Base-by-base conservation (phyloP, 371 early-diverging fungal species). In the Smittium mucronatum region DNA sequence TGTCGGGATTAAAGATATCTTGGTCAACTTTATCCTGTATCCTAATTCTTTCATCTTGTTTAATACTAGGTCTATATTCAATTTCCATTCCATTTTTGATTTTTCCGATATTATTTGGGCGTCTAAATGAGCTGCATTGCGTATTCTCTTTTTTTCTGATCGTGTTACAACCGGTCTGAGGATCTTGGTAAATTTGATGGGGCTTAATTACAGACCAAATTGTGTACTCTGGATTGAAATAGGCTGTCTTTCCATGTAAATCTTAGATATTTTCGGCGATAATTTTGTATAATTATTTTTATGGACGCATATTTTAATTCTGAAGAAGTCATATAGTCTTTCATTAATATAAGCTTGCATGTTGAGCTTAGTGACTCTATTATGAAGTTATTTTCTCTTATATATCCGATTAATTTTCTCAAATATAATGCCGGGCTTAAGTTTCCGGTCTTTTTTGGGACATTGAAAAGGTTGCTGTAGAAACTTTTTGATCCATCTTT, bases 191-290 rank as follows among this genome's bases (percentile, higher is more conserved):
- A 84, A 83, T 17, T 75, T 76, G 5, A 69, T 70, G 0, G 82
- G 81, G 0, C 76, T 74, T 25, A 79, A 73, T 1, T 80, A 76
- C 0, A 84, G 75, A 2, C 82, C 84, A 64, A 84, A 82, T 74
- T 47, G 28, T 76, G 64, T 0, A 78, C 76, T 2, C 71, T 70
- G 74, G 76, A 84, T 70, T 81, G 83, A 71, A 81, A 83, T 26
- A 72, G 68, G 30, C 76, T 69, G 21, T 75, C 77, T 32, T 79
- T 73, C 76, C 81, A 83, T n/a, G 70, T 58, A 60, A 82, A 81
- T 47, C 77, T 81, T 16, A 83, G 75, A 67, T 72, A 80, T 0
- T 67, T 58, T 66, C 70, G 67, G 69, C 74, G 71, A 17, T 74
- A 72, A 2, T 70, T 60, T 21, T 72, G 72, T 28, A 78, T 70